Evolutionary conservation across 1,139 yeast genomes (phyloP), one percentile per base, ranked within the genome.

Genomic region (Arxiozyma slooffiae): DNA sequence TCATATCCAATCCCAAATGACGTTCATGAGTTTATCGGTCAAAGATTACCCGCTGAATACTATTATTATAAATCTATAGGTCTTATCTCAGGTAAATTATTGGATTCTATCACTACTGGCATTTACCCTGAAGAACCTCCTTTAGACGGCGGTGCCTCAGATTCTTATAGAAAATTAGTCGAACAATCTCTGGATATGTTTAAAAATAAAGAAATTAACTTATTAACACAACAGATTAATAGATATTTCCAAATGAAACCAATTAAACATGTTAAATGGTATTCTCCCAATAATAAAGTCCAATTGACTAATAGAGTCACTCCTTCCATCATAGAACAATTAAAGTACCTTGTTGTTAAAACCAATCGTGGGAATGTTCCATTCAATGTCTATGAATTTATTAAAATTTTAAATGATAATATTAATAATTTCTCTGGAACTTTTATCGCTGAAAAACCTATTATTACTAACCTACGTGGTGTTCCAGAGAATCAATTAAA

Each of bases 191-290:
- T 73, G 40, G 75, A 77, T 22, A 60, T 73, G 24, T 65, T 69
- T 52, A 77, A 82, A 55, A 82, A 84, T 52, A 74, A 76, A 55
- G 81, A 82, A 51, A 72, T 85, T 55, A 84, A 84, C 57, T 71
- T 87, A 50, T 67, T 90, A 34, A 81, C 95, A 17, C 83, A 81
- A 58, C 77, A 83, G 34, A 75, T 90, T 59, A 85, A 89, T 52
- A 80, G 97, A 63, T 92, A 87, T 67, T 89, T 82, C 66, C 97
- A 90, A 64, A 83, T 79, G 52, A 87, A 85, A 63, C 81, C 78
- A 52, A 75, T 86, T 30, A 69, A 72, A 43, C 77, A 81, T 38
- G 71, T 72, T 30, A 79, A 76, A 50, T 85, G 88, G 82, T 84
- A 76, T 63, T 78, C 78, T 43, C 76, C 76, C 16, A 59, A 67